Base-by-base conservation (phyloP, 305 asterid genomes). In the Fraxinus sp. region DNA sequence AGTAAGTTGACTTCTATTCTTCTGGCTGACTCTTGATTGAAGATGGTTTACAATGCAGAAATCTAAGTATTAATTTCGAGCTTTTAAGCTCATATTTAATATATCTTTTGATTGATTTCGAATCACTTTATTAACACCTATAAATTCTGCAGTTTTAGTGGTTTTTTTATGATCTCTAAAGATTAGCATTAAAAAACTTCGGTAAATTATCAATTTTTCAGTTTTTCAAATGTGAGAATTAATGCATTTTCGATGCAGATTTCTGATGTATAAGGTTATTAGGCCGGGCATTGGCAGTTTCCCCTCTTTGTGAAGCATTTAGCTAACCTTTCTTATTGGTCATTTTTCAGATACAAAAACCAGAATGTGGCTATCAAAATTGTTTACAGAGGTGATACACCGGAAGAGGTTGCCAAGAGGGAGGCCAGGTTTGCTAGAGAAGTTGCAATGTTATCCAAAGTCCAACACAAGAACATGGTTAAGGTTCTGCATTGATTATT, bases 351-450 rank as follows among this genome's bases (percentile, higher is more conserved):
- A 80, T 96, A 94, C 93, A 92, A 88, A 89, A 89, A 96, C 90
- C 94, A 89, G 90, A 96, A 91, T 91, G 99, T 96, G 77, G 99
- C 98, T 20, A 92, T 93, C 84, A 96, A 96, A 87, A 89, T 96
- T 80, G 87, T 88, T 78, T 88, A 89, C 86, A 92, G 78, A 87
- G 99, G 99, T 79, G 97, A 96, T 26, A 91, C 97, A 5, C 92
- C 92, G 0, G 99, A 94, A 84, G 98, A 96, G 88, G 92, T 94
- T 77, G 89, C 92, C 14, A 93, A 93, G 90, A 89, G 86, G 88
- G 98, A 94, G 79, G 89, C 85, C 52, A 88, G 95, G 79, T 96
- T 96, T 81, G 98, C 89, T 14, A 90, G 99, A 90, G 99, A 96
- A 87, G 96, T 94, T 84, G 97, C 94, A 8, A 94, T 94, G 98